Conservation (phyloP, 2,329 filamentous ascomycete genomes). For the Colletotrichum gloeosporioides region DNA sequence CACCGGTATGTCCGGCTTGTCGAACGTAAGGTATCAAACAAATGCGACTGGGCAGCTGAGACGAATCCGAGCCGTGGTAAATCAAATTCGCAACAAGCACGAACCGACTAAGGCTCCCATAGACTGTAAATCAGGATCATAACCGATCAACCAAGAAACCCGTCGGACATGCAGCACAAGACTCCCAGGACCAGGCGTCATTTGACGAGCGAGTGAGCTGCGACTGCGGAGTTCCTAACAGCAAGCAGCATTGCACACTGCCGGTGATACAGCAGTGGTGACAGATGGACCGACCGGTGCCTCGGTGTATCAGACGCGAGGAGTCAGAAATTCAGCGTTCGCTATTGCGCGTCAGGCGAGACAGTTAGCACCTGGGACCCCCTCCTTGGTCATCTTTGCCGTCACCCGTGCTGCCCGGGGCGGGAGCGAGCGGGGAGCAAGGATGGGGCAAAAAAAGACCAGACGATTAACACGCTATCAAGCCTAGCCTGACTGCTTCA, state of each 20-base stretch:
- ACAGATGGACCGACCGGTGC: constrained; percentile 12
- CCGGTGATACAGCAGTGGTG: constrained; percentile 9
- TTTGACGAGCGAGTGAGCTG: neutral
- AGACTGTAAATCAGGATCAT: neutral
- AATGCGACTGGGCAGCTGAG: neutral
- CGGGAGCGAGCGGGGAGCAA: neutral
- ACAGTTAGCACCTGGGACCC: neutral
- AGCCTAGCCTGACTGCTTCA: neutral
- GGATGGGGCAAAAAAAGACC: neutral
- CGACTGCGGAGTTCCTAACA: neutral
- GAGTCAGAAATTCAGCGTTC: neutral
- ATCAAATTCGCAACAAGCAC: neutral
- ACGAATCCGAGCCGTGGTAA: neutral
- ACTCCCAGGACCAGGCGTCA: neutral
- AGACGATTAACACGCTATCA: neutral
- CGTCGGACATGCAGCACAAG: neutral
- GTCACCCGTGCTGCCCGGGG: neutral
- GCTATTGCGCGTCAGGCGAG: neutral
- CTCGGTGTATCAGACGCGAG: constrained; percentile 9
- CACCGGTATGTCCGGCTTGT: constrained; percentile 6
- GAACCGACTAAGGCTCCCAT: neutral
- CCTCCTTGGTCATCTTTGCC: neutral
- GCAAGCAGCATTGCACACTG: neutral
- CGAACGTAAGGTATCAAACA: neutral
- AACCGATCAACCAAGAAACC: neutral